A percentile compares a stretch with the other conserved stretches of the same genome.
These are phyloP conservation scores for Ampelomyces quisqualis DNA, from an alignment of 2,329 filamentous ascomycete genomes.

Conservation along the genomic window DNA sequence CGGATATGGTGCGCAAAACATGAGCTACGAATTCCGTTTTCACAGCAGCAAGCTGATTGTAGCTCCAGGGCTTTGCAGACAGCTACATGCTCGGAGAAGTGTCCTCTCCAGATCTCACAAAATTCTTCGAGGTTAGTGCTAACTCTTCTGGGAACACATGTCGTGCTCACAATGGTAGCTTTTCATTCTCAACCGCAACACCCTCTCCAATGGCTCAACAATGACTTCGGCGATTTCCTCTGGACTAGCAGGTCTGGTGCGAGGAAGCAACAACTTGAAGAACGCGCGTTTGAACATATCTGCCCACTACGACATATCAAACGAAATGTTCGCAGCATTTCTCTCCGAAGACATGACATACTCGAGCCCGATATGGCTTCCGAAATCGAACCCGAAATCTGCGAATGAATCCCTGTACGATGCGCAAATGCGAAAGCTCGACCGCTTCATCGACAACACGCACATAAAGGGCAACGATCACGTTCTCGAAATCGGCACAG, in stretches of 20 bases:
- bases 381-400: slow-evolving; percentile 44
- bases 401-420: slow-evolving; percentile 60
- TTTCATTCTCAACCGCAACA: slow-evolving; percentile 68
- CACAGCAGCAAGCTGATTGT: slow-evolving; percentile 2
- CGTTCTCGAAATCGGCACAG: slow-evolving; percentile 72
- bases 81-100: slow-evolving; percentile 73
- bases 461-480: slow-evolving; percentile 65
- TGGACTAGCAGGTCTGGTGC: slow-evolving; percentile 57
- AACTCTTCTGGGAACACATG: background rate
- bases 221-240: slow-evolving; percentile 60
- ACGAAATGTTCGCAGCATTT: slow-evolving; percentile 74
- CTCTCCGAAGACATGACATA: slow-evolving; percentile 76
- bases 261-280: slow-evolving; percentile 50
- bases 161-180: slow-evolving; percentile 50
- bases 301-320: slow-evolving; percentile 74
- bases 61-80: slow-evolving; percentile 63
- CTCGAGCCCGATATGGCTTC: slow-evolving; percentile 68
- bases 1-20: slow-evolving; percentile 60
- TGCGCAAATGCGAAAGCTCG: slow-evolving; percentile 67
- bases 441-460: slow-evolving; percentile 65
- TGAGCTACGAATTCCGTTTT: background rate
- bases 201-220: slow-evolving; percentile 65
- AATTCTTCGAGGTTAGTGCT: slow-evolving; percentile 62
- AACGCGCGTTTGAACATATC: slow-evolving; percentile 64
- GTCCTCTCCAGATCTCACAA: slow-evolving; percentile 64